phyloP scores from a whole-genome alignment of 805 yeast genomes.

The Barnettozyma pratensis region DNA sequence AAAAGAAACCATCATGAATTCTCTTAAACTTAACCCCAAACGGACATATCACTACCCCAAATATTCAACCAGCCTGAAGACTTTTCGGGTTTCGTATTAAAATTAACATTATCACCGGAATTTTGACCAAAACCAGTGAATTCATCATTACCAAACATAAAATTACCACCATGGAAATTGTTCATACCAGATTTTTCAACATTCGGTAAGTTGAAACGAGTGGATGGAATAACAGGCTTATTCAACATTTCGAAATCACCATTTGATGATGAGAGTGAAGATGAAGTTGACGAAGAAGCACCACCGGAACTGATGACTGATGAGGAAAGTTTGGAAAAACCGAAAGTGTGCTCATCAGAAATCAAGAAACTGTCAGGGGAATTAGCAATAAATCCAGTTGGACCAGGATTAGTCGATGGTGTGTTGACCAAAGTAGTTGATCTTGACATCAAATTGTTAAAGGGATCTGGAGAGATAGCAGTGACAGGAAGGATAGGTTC shows the following conservation, averaged over 20 bases:
- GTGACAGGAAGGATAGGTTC: background rate
- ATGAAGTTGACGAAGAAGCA: slow-evolving; percentile 14
- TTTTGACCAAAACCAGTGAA: background rate
- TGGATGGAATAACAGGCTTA: background rate
- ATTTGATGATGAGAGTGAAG: background rate
- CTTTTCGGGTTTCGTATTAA: slow-evolving; percentile 10
- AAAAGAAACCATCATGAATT: background rate
- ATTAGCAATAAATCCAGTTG: background rate
- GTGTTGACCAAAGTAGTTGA: background rate
- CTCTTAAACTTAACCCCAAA: slow-evolving; percentile 20
- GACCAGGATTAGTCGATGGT: slow-evolving; percentile 9
- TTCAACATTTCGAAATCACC: background rate
- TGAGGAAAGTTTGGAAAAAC: slow-evolving; percentile 15
- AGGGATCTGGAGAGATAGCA: background rate
- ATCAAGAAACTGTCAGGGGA: slow-evolving; percentile 18
- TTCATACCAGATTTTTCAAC: slow-evolving; percentile 2
- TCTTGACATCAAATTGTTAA: background rate
- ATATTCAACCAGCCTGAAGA: slow-evolving; percentile 25
- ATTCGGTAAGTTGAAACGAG: background rate
- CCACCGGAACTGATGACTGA: slow-evolving; percentile 22
- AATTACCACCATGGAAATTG: background rate
- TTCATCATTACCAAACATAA: background rate
- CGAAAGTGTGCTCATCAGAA: slow-evolving; percentile 13
- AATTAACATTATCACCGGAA: background rate
- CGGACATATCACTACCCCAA: slow-evolving; percentile 28